Base-by-base conservation (phyloP, 306 rosid genomes). In the Acacia confusa region DNA sequence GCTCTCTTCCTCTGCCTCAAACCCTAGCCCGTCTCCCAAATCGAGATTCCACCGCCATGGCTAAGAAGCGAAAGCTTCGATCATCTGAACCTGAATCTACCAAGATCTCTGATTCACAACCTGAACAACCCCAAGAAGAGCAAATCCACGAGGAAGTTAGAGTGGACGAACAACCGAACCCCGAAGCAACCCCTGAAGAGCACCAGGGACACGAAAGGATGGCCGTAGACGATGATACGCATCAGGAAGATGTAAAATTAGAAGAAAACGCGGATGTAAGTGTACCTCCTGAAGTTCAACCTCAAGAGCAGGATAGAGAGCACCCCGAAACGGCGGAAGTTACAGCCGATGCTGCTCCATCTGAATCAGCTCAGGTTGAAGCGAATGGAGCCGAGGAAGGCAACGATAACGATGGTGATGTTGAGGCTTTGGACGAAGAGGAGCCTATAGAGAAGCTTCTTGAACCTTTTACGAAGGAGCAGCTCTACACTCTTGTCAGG, bases 11-110 rank as follows among this genome's bases (percentile, higher is more conserved):
- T 2, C 41, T 34, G 28, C 30, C 4, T 9, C 81, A 79, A 88
- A 86, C 92, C 89, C 89, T 86, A 86, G 58, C 75, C 43, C 78
- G 16, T 65, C 75, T 40, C 14, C 70, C n/a, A 11, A 3, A 27
- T 12, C 61, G 50, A 22, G 14, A 74, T 20, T 65, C 64, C 75
- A 77, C 72, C 70, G 79, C 88, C 91, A 91, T 91, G 94, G 91
- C 89, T n/a, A 91, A 89, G 84, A 91, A 91, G 83, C 88, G 94
- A 86, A 91, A 91, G 94, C 69, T 86, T 72, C 88, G 90, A 80
- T 70, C 94, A 40, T 80, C 94, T 7, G 92, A 88, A 43, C 83
- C 91, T 16, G 91, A 85, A 15, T 60, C 89, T 12, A 2, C 88
- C 84, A 82, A 88, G 24, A 82, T 66, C 4, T 28, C 79, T 20